A percentile compares a stretch with the other conserved stretches of the same genome.
Evolutionary conservation across 2,329 filamentous ascomycete genomes (phyloP).

Genomic region (Waltergamsia citrina): DNA sequence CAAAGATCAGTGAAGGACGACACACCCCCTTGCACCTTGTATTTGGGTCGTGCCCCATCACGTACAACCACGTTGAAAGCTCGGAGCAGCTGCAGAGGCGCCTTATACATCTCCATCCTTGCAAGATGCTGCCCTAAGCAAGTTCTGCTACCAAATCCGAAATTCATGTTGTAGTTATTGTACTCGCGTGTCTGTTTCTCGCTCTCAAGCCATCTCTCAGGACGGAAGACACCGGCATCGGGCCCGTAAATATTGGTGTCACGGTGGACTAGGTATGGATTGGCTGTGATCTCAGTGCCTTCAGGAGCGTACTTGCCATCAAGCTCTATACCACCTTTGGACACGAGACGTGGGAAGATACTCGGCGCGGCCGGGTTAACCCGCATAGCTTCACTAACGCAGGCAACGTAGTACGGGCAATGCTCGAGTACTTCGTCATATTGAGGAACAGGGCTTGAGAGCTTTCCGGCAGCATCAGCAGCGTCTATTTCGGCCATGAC

Average conservation of each 20-base stretch:
- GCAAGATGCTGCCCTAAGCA: conserved; percentile 41
- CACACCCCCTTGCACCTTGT: conserved; percentile 29
- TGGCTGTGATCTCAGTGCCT: conserved; percentile 31
- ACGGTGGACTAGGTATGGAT: conserved; percentile 36
- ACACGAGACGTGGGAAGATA: conserved; percentile 35
- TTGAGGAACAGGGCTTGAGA: conserved; percentile 23
- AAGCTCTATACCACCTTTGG: conserved; percentile 18
- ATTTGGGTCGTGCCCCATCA: conserved; percentile 19
- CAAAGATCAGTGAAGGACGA: conserved; percentile 30
- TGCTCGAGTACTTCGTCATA: conserved; percentile 30
- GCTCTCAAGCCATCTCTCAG: conserved; percentile 36
- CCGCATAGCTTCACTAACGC: conserved; percentile 39
- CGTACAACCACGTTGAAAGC: conserved; percentile 21
- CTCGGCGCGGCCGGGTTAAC: conserved; percentile 40
- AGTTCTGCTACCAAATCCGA: conserved; percentile 36
- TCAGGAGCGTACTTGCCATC: conserved; percentile 20
- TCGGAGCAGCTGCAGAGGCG: conserved; percentile 28
- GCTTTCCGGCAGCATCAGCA: conserved; percentile 19
- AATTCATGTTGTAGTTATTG: conserved; percentile 36
- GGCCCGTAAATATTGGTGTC: conserved; percentile 27
- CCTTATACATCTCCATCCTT: conserved; percentile 43
- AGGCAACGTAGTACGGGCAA: conserved; percentile 37
- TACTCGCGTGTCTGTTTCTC: conserved; percentile 28
- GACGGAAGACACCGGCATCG: conserved; percentile 34
- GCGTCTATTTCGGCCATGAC: conserved; percentile 36